phyloP scores from a whole-genome alignment of 1,139 yeast species.

The Suhomyces anneliseae region DNA sequence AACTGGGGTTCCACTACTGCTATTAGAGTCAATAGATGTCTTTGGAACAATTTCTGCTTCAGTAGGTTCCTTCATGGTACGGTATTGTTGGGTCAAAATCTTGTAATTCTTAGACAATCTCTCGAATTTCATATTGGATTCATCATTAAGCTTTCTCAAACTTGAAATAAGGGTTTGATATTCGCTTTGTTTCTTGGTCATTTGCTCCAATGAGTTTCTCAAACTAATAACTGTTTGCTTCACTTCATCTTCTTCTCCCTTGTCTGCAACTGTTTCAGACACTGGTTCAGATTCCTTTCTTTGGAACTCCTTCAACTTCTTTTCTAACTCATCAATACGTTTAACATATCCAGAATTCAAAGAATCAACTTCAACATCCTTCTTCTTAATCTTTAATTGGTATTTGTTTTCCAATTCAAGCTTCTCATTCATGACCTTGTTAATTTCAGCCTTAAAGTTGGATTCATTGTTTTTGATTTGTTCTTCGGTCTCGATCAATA shows the following conservation, averaged over 20 bases:
- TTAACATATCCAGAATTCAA: conserved; percentile 23
- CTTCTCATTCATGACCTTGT: conserved; percentile 54
- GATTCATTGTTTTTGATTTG: conserved; percentile 47
- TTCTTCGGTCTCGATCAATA: conserved; percentile 68
- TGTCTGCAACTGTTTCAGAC: conserved; percentile 26
- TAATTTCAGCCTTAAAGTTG: conserved; percentile 31
- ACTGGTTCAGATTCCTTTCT: conserved; percentile 6
- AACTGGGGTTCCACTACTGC: not conserved
- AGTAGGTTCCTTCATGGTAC: conserved; percentile 22
- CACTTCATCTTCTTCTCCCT: conserved; percentile 22
- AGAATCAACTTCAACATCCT: conserved; percentile 50
- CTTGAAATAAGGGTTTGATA: conserved; percentile 56
- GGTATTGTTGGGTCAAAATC: conserved; percentile 57
- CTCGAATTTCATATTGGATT: conserved; percentile 62
- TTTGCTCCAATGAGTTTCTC: conserved; percentile 51
- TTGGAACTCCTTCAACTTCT: conserved; percentile 38
- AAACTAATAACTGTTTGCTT: conserved; percentile 44
- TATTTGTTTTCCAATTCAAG: conserved; percentile 56
- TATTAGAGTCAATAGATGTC: conserved; percentile 1
- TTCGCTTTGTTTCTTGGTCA: conserved; percentile 54
- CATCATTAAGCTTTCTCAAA: conserved; percentile 67
- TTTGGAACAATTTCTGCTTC: conserved; percentile 1
- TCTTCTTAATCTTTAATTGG: conserved; percentile 47
- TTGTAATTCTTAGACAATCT: conserved; percentile 68
- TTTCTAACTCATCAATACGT: conserved; percentile 37